Evolutionary conservation across 768 basidiomycete genomes (phyloP), one percentile per base, ranked within the genome.

Genomic region (Nidularia pulvinata): DNA sequence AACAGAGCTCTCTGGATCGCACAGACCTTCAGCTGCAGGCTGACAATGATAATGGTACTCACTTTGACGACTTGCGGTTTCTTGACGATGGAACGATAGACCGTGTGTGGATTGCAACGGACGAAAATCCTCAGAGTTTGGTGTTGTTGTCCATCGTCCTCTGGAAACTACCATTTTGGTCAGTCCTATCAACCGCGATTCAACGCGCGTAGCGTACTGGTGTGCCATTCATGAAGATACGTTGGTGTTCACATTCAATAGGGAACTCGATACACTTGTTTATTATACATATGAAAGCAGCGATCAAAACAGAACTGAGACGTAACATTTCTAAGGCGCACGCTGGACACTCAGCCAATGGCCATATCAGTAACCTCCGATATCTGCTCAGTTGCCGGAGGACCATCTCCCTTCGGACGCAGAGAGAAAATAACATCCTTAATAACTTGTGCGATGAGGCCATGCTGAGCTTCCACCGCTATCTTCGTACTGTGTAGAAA

Each of bases 391-490:
- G 65, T 56, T 10, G 56, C 7, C 48, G 53, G n/a, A 33, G 30
- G 22, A 52, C 47, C 55, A 49, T 16, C 57, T 58, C 54, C 54
- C 55, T 68, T 71, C 10, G 78, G 81, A 11, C 78, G 74, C 70
- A 75, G 76, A 9, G 91, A 93, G 65, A 98, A 97, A 39, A 98
- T 82, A 44, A 93, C 82, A 57, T 96, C 94, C 67, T 98, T 98
- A 65, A 98, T 79, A 5, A 96, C 85, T 65, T 98, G 95, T 2
- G 94, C 79, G 55, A 97, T 94, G 51, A 98, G 83, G 1, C 94
- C 95, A 60, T 98, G 95, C 60, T 96, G 93, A 1, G 91, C 91
- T 65, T 98, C 95, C 4, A 88, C 81, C 0, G 94, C 86, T 51
- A 98, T 93, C 62, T 91, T 94, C 39, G 85, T 87, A 66, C 95